Evolutionary conservation across 169 alveolate species (phyloP).

Genomic region (Eimeria necatrix): DNA sequence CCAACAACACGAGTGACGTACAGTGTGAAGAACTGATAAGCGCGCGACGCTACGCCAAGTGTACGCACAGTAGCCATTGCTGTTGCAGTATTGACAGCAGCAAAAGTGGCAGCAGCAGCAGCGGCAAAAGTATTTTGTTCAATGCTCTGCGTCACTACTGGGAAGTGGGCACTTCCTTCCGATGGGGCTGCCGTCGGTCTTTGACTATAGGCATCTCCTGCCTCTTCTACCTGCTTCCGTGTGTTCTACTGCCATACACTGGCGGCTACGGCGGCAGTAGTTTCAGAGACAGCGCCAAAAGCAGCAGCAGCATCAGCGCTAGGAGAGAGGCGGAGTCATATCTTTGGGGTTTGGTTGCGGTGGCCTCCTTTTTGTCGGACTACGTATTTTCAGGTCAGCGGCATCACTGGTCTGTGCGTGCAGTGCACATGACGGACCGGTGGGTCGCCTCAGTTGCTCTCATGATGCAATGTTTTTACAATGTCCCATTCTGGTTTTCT

Average conservation of each 20-base stretch:
- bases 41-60: neutral
- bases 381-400: conserved; percentile 69
- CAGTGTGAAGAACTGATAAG: neutral
- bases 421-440: conserved; percentile 73
- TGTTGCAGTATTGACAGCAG: neutral
- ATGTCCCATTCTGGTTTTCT: conserved; percentile 57
- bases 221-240: conserved; percentile 44
- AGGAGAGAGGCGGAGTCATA: conserved; percentile 55
- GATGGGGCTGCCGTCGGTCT: conserved; percentile 76
- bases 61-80: neutral
- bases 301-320: conserved; percentile 16
- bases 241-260: neutral
- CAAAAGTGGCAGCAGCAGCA: conserved; percentile 7
- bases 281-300: neutral
- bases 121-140: neutral
- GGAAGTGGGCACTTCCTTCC: conserved; percentile 11
- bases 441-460: conserved; percentile 55
- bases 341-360: conserved; percentile 45
- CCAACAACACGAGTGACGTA: neutral
- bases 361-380: conserved; percentile 59
- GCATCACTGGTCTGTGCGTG: conserved; percentile 57
- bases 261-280: conserved; percentile 16
- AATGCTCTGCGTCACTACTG: conserved; percentile 10
- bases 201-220: conserved; percentile 58
- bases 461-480: conserved; percentile 49